Percentiles rank a stretch among this genome's conserved stretches.
phyloP scores from a whole-genome alignment of 208 protist species.

The Trypanosoma avium region DNA sequence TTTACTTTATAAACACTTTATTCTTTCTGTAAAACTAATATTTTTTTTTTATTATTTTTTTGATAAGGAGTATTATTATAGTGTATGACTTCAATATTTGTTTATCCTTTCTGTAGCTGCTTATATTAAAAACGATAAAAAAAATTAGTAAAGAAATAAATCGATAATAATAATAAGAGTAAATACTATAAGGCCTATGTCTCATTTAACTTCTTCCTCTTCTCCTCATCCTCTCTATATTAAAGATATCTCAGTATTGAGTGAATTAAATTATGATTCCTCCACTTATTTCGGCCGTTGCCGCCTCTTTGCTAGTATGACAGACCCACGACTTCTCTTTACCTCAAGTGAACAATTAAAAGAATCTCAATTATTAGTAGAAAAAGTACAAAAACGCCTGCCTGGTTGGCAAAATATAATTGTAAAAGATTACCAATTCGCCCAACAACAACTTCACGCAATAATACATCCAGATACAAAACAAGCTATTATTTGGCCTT shows the following conservation, averaged over 20 bases:
- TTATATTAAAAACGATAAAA: too few species aligned
- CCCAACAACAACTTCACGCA: conserved; percentile 41
- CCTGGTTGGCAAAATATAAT: conserved; percentile 29
- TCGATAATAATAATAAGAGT: too few species aligned
- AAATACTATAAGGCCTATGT: too few species aligned
- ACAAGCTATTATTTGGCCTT: conserved; percentile 68
- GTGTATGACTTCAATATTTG: too few species aligned
- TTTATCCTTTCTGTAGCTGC: too few species aligned
- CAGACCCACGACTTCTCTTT: conserved; percentile 49
- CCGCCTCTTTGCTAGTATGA: conserved; percentile 45
- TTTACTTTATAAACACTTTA: too few species aligned
- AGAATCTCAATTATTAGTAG: conserved; percentile 31
- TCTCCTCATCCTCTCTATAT: too few species aligned
- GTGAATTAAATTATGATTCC: conserved; percentile 38
- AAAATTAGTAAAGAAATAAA: too few species aligned
- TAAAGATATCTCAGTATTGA: background rate
- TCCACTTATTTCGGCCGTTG: conserved; percentile 43
- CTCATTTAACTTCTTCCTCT: too few species aligned
- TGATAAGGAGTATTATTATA: too few species aligned
- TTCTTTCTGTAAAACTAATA: too few species aligned
- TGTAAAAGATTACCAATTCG: conserved; percentile 43
- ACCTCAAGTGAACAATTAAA: conserved; percentile 37
- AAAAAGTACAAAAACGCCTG: conserved; percentile 24
- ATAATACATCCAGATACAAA: conserved; percentile 84
- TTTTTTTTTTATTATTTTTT: too few species aligned